Conservation (phyloP, 805 yeast genomes). For the Ogataea trehaloabstinens region DNA sequence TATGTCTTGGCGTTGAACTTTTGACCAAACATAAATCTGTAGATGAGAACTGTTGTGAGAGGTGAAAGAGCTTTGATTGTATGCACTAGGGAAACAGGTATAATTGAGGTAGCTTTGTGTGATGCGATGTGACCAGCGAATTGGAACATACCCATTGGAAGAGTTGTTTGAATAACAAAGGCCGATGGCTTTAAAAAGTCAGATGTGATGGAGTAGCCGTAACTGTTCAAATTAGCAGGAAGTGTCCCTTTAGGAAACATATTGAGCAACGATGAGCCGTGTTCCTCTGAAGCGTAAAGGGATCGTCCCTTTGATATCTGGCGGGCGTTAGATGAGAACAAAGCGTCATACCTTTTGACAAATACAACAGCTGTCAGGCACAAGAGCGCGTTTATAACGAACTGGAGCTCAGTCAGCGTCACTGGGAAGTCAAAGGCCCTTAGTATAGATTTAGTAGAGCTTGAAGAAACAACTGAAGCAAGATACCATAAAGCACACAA, state of each 20-base stretch:
- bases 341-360: constrained; percentile 32
- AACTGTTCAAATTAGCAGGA: constrained; percentile 36
- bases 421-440: constrained; percentile 73
- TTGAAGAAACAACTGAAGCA: constrained; percentile 75
- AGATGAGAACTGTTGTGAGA: constrained; percentile 78
- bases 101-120: constrained; percentile 86
- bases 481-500: constrained; percentile 80
- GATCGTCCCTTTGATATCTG: constrained; percentile 29
- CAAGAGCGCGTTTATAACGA: constrained; percentile 63
- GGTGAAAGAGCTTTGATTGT: constrained; percentile 93
- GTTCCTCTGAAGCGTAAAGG: constrained; percentile 23
- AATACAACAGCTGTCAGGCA: constrained; percentile 41
- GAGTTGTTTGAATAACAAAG: constrained; percentile 58
- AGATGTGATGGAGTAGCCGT: constrained; percentile 26
- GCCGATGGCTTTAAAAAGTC: constrained; percentile 54
- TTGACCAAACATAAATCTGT: constrained; percentile 57
- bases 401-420: constrained; percentile 87
- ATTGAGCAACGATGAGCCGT: constrained; percentile 18
- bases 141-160: constrained; percentile 95
- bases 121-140: constrained; percentile 88
- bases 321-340: constrained; percentile 29
- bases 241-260: constrained; percentile 50
- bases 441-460: constrained; percentile 76
- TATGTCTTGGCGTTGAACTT: constrained; percentile 67
- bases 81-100: constrained; percentile 94